A percentile compares a stretch with the other conserved stretches of the same genome.
These are phyloP conservation scores for Leishmania tropica DNA, from an alignment of 208 protist genomes.

Conservation along the genomic window DNA sequence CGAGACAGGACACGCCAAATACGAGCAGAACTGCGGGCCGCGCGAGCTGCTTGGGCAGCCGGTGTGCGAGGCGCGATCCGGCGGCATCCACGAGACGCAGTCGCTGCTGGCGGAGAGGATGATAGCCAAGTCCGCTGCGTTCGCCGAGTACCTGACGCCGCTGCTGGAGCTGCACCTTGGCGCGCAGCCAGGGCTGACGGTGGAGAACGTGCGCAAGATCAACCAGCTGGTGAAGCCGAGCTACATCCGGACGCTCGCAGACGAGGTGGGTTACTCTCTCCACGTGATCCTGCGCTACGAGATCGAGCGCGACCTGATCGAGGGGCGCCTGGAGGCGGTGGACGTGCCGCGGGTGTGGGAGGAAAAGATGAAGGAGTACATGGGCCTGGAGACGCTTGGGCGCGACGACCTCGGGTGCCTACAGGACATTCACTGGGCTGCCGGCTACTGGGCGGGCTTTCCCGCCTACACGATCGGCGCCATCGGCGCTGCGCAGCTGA, in stretches of 20 bases:
- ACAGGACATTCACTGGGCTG: slow-evolving; percentile 90
- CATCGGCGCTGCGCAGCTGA: slow-evolving; percentile 79
- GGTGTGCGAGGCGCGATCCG: slow-evolving; percentile 50
- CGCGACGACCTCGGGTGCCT: slow-evolving; percentile 78
- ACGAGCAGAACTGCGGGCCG: slow-evolving; percentile 49
- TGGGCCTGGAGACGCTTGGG: slow-evolving; percentile 71
- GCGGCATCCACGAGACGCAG: slow-evolving; percentile 83
- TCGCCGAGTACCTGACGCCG: neutral
- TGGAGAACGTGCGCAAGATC: slow-evolving; percentile 17
- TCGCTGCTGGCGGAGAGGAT: slow-evolving; percentile 23
- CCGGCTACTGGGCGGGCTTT: slow-evolving; percentile 73
- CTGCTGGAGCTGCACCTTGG: slow-evolving; percentile 49
- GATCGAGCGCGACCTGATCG: slow-evolving; percentile 76
- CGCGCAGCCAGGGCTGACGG: slow-evolving; percentile 41
- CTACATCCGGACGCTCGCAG: slow-evolving; percentile 72
- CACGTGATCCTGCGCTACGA: slow-evolving; percentile 88
- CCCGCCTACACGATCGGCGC: slow-evolving; percentile 81
- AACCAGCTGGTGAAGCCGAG: slow-evolving; percentile 46
- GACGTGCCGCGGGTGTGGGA: slow-evolving; percentile 81
- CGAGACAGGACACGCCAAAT: slow-evolving; percentile 24
- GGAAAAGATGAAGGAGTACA: slow-evolving; percentile 82
- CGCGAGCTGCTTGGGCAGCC: slow-evolving; percentile 50
- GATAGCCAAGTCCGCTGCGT: too few relatives aligned
- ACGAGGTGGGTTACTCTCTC: slow-evolving; percentile 87
- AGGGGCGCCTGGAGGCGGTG: slow-evolving; percentile 61